Evolutionary conservation across 192 early-diverging fungal genomes (phyloP).

Genomic region (Coemansia sp.): DNA sequence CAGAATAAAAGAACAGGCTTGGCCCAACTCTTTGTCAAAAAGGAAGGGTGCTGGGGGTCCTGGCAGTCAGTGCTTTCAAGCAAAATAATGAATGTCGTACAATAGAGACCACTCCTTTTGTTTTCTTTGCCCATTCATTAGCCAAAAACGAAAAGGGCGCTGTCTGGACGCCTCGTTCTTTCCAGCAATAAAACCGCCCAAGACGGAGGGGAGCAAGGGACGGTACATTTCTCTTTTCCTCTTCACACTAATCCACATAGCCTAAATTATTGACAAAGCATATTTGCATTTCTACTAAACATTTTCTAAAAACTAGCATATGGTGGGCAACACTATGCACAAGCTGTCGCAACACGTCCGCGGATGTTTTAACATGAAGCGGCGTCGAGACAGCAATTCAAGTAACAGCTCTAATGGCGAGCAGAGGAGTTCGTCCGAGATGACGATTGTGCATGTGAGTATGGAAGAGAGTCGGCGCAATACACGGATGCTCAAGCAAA

Average conservation of each 20-base stretch:
- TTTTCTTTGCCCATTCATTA: neutral
- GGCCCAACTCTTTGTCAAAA: neutral
- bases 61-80: neutral
- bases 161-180: neutral
- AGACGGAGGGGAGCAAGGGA: neutral
- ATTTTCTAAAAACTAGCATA: neutral
- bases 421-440: slow-evolving; percentile 3
- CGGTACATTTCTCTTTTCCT: neutral
- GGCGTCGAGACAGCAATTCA: slow-evolving; percentile 24
- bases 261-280: neutral
- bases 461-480: slow-evolving; percentile 25
- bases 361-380: slow-evolving; percentile 26
- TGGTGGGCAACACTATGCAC: slow-evolving; percentile 30
- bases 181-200: neutral
- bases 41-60: neutral
- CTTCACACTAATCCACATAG: neutral
- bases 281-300: neutral
- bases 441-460: slow-evolving; percentile 29
- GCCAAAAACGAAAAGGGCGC: neutral
- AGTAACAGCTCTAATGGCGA: neutral
- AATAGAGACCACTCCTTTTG: neutral
- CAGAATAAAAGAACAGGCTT: neutral
- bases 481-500: neutral
- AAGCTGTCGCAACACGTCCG: slow-evolving; percentile 45
- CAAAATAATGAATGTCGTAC: neutral